Percentiles rank a stretch among this genome's conserved stretches.
Conservation (phyloP, 176 grass and related monocot species). For the Avena eriantha region DNA sequence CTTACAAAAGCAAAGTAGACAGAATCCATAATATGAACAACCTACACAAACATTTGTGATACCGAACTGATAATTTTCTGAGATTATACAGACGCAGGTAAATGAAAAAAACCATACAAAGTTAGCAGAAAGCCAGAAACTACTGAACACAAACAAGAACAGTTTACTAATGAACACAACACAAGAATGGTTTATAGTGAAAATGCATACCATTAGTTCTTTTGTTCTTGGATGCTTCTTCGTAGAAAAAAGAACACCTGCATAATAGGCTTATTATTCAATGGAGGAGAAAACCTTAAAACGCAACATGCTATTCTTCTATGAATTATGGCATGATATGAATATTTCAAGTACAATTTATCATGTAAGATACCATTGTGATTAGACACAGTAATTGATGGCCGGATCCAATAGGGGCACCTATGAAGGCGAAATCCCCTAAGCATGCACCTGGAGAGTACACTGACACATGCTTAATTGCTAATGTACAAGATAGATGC, state of each 20-base stretch:
- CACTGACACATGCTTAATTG: conserved; percentile 37
- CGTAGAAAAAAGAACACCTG: conserved; percentile 89
- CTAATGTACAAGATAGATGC: conserved; percentile 19
- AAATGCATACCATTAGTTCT: conserved; percentile 78
- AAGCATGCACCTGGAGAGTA: conserved; percentile 90
- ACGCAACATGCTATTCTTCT: background rate
- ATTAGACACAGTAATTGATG: conserved; percentile 90
- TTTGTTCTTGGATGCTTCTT: conserved; percentile 99
- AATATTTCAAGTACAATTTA: conserved; percentile 38
- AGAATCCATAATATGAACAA: conserved; percentile 30
- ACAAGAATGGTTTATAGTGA: conserved; percentile 29
- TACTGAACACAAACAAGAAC: conserved; percentile 33
- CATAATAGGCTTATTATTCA: conserved; percentile 39
- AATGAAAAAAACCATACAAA: conserved; percentile 11
- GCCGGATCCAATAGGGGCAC: conserved; percentile 97
- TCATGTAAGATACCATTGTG: conserved; percentile 67
- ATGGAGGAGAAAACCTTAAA: conserved; percentile 35
- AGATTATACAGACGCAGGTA: background rate
- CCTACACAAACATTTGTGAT: conserved; percentile 2
- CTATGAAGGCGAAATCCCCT: conserved; percentile 99
- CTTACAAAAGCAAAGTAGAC: conserved; percentile 24
- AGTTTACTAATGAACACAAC: conserved; percentile 29
- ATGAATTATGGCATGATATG: conserved; percentile 10
- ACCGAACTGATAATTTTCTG: conserved; percentile 5
- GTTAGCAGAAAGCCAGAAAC: conserved; percentile 32